Base-by-base conservation (phyloP, 768 basidiomycete genomes). In the Rhodotorula taiwanensis region DNA sequence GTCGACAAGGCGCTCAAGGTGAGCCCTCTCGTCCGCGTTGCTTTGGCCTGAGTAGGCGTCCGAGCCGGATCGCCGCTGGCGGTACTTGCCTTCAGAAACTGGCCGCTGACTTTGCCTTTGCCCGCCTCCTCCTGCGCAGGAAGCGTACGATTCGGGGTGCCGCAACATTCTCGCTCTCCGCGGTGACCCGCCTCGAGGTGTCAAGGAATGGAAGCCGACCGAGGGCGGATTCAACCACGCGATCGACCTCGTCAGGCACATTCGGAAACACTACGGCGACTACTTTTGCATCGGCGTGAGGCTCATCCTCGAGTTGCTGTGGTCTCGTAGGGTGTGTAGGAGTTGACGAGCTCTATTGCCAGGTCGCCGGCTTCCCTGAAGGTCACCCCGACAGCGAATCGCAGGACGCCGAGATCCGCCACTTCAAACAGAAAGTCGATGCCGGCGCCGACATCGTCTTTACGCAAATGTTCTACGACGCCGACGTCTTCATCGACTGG, bases 391-490 rank as follows among this genome's bases (percentile, higher is more conserved):
- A 68, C 8, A 52, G 62, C 74, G 77, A 14, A 74, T 78, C 5
- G 79, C 80, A 56, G 45, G 82, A 87, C 71, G 77, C 94, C 36
- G 73, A 74, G 60, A 68, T 74, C n/a, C 76, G 80, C 7, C 79
- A 85, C 70, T 79, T 99, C 64, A 89, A 89, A 75, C 80, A 81
- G 47, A 99, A 98, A 75, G 85, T 97, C 41, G 88, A 97, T 71
- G 91, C 89, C 0, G 95, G 95, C 13, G 93, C 94, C 5, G 87
- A 97, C 72, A 95, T 90, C 74, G 89, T 99, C 69, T 80, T 98
- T 58, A 98, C 95, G 0, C 95, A 99, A 72, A 80, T 98, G 31
- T 99, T 99, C 76, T 99, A 98, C 76, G 93, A 98, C 73, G 83
- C 88, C 25, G 86, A 93, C 52, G 74, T 98, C 71, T 98, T 99